phyloP scores from a whole-genome alignment of 208 protist genomes.

The Trichomonas vaginalis region DNA sequence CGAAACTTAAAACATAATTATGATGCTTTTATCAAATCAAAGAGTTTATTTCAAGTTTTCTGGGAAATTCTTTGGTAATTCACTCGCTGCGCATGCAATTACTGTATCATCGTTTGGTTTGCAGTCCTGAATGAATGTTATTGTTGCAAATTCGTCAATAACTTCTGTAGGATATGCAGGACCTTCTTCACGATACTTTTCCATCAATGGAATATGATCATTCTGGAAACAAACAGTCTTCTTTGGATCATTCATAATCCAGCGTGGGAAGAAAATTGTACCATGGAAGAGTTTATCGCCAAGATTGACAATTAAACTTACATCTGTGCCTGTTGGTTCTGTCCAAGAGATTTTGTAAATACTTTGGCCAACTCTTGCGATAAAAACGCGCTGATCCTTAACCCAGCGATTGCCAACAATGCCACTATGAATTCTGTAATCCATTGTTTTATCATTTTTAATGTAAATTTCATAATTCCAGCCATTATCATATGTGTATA shows the following conservation, averaged over 20 bases:
- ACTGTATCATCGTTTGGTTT: not conserved
- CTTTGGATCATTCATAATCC: not conserved
- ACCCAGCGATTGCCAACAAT: not conserved
- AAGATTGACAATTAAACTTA: not conserved
- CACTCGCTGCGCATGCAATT: not conserved
- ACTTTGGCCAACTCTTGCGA: not conserved
- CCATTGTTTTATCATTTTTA: not conserved
- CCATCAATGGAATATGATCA: not conserved
- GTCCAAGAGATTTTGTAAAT: not conserved
- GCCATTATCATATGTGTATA: not conserved
- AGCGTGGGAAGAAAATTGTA: slow-evolving; percentile 5
- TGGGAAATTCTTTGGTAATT: not conserved
- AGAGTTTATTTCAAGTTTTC: not conserved
- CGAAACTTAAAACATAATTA: too few relatives aligned
- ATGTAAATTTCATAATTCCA: not conserved
- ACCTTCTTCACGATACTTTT: not conserved
- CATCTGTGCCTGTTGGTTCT: not conserved
- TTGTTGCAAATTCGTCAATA: not conserved
- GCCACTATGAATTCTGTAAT: not conserved
- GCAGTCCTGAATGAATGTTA: not conserved
- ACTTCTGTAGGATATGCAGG: not conserved
- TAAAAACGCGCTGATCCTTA: not conserved
- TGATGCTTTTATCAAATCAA: too few relatives aligned
- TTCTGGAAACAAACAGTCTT: slow-evolving; percentile 1
- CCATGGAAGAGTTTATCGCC: not conserved